Percentiles rank a stretch among this genome's conserved stretches.
phyloP scores from a whole-genome alignment of 2,329 filamentous ascomycete species.

The Xylaria sp. region DNA sequence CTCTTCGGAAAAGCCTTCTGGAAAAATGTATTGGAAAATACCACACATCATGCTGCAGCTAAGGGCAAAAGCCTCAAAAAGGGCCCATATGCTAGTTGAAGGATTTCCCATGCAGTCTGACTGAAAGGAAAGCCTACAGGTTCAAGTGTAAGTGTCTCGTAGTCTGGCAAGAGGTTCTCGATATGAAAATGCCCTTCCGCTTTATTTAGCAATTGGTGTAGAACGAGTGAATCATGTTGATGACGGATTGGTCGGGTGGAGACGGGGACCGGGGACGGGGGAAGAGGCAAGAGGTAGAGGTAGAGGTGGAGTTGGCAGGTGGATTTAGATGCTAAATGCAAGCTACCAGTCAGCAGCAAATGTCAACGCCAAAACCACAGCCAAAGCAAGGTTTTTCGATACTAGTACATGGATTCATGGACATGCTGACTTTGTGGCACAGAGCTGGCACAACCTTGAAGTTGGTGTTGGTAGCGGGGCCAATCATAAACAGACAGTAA shows the following conservation, averaged over 20 bases:
- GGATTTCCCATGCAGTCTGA: background rate
- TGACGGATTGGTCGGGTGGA: constrained; percentile 4
- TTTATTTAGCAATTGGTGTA: constrained; percentile 9
- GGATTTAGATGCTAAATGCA: constrained; percentile 7
- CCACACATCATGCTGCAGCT: background rate
- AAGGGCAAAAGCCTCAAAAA: constrained; percentile 2
- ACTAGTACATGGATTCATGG: background rate
- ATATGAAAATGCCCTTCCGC: background rate
- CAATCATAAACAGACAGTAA: constrained; percentile 2
- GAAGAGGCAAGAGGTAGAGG: constrained; percentile 1
- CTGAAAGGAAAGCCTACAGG: background rate
- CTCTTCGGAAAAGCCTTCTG: constrained; percentile 23
- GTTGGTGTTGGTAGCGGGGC: background rate
- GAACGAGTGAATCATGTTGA: constrained; percentile 16
- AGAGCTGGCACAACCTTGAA: constrained; percentile 11
- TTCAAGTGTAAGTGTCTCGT: background rate
- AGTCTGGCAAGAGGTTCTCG: constrained; percentile 10
- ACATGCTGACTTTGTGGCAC: constrained; percentile 30
- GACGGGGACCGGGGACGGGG: too few relatives aligned
- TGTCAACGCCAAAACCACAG: background rate
- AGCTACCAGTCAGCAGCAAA: constrained; percentile 10
- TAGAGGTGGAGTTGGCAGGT: constrained; percentile 24
- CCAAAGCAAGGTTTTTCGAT: constrained; percentile 6
- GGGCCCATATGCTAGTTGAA: background rate
- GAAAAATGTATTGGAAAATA: constrained; percentile 26